Conservation (phyloP, 257 asterid species). For the Linaria vulgaris region DNA sequence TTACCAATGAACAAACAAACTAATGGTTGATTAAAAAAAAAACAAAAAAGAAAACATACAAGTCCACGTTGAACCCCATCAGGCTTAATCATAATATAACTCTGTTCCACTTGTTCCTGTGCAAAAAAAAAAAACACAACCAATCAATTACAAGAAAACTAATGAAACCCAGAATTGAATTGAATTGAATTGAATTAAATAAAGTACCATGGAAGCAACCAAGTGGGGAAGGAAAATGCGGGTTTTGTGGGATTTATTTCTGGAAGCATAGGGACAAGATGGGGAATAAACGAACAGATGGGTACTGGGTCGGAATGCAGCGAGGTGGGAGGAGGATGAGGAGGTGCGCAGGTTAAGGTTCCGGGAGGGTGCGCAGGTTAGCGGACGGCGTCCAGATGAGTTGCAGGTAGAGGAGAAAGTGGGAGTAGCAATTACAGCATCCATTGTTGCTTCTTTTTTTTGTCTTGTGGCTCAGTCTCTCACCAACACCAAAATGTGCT, state of each 20-base stretch:
- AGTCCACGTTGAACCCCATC: slow-evolving; percentile 98
- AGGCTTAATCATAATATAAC: slow-evolving; percentile 90
- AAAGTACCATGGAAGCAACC: slow-evolving; percentile 72
- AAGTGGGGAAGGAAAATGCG: slow-evolving; percentile 72
- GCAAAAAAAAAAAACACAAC: slow-evolving; percentile 9
- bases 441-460: too few relatives aligned
- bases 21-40: not conserved
- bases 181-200: not conserved
- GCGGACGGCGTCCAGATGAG: slow-evolving; percentile 31
- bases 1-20: slow-evolving; percentile 10
- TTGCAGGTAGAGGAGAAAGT: slow-evolving; percentile 34
- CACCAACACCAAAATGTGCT: too few relatives aligned
- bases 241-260: slow-evolving; percentile 34
- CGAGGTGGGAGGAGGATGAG: slow-evolving; percentile 47
- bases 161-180: not conserved
- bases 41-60: slow-evolving; percentile 51
- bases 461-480: too few relatives aligned
- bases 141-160: not conserved
- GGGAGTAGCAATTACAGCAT: slow-evolving; percentile 35
- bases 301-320: slow-evolving; percentile 55
- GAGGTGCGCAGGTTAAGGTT: slow-evolving; percentile 34
- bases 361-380: slow-evolving; percentile 34
- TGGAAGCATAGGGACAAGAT: slow-evolving; percentile 32
- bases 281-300: slow-evolving; percentile 41
- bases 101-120: slow-evolving; percentile 75